phyloP scores from a whole-genome alignment of 257 asterid species.

The Salvia rosmarinus region DNA sequence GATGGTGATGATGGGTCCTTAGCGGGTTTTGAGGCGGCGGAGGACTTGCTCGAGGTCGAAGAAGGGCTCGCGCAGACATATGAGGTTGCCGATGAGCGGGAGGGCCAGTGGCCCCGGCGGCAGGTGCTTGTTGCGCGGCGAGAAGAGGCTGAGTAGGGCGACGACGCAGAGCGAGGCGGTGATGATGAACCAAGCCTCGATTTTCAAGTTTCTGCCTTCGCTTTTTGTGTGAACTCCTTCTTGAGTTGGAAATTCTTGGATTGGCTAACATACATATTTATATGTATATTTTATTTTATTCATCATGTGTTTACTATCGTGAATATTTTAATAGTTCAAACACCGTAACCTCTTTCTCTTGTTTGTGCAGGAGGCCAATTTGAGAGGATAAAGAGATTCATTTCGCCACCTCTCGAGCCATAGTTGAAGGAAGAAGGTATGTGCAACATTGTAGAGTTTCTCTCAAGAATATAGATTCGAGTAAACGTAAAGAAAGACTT shows the following conservation, averaged over 20 bases:
- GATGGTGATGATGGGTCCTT: constrained; percentile 53
- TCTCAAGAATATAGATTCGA: too few species aligned
- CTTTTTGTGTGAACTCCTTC: not conserved
- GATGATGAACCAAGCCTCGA: constrained; percentile 46
- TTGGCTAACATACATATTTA: too few species aligned
- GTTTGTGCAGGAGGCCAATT: too few species aligned
- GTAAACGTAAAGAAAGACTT: too few species aligned
- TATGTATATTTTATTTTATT: too few species aligned
- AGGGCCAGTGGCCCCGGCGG: constrained; percentile 50
- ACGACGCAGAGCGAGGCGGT: constrained; percentile 50
- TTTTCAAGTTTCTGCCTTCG: not conserved
- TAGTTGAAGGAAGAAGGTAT: too few species aligned
- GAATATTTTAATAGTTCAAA: too few species aligned
- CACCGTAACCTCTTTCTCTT: too few species aligned
- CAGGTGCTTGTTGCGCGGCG: constrained; percentile 27
- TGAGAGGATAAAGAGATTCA: too few species aligned
- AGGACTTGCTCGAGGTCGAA: constrained; percentile 45
- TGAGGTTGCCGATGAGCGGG: constrained; percentile 41
- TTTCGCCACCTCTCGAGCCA: too few species aligned
- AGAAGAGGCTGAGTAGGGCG: constrained; percentile 37
- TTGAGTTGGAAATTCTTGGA: not conserved
- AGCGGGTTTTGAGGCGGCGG: constrained; percentile 36
- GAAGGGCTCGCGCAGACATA: constrained; percentile 45
- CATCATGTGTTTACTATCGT: too few species aligned
- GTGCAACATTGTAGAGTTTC: too few species aligned